Percentiles rank a stretch among this genome's conserved stretches.
These are phyloP conservation scores for Starmera stellimalicola DNA, from an alignment of 1,139 yeast genomes.

Conservation along the genomic window DNA sequence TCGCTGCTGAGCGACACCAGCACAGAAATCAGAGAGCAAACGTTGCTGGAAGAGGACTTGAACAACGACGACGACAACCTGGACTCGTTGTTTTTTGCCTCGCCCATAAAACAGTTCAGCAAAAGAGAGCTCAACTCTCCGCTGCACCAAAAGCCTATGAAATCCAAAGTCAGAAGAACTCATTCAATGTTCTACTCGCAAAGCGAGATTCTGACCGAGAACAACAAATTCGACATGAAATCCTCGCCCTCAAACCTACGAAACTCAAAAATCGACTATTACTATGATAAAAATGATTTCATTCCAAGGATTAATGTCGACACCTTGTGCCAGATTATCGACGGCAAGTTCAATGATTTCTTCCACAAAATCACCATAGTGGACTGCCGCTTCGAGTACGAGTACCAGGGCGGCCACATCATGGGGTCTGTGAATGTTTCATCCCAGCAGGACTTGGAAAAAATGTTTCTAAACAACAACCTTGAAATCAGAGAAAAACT, in stretches of 20 bases:
- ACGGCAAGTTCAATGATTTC: conserved; percentile 40
- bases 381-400: conserved; percentile 91
- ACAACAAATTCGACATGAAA: conserved; percentile 14
- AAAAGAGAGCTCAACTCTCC: conserved; percentile 24
- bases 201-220: conserved; percentile 27
- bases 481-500: conserved; percentile 5
- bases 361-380: conserved; percentile 58
- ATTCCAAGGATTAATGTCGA: conserved; percentile 66
- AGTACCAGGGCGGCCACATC: conserved; percentile 88
- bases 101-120: conserved; percentile 13
- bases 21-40: neutral
- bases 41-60: conserved; percentile 4
- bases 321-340: conserved; percentile 54
- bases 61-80: conserved; percentile 7
- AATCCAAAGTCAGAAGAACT: conserved; percentile 42
- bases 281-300: conserved; percentile 42
- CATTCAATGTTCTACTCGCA: conserved; percentile 55
- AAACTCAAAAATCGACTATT: conserved; percentile 35
- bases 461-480: conserved; percentile 27
- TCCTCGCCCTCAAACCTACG: conserved; percentile 20
- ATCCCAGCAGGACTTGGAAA: conserved; percentile 58
- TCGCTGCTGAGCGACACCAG: neutral
- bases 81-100: conserved; percentile 19
- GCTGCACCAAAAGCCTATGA: conserved; percentile 19
- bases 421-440: conserved; percentile 72